Conservation (phyloP, 2,329 filamentous ascomycete species). For the Monilinia fructigena region DNA sequence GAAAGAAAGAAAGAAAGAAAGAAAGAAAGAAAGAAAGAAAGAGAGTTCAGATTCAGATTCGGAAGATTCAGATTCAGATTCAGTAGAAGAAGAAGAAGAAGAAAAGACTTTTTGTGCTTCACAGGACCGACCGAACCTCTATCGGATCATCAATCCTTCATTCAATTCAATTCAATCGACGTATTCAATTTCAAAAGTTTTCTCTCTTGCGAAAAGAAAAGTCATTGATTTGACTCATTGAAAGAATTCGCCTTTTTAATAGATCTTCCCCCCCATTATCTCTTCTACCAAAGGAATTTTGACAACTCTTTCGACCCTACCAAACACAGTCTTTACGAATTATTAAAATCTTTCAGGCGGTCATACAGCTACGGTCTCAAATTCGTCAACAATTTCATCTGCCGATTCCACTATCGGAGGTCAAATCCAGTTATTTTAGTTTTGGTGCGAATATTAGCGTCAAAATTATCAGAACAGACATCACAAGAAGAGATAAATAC, state of each 20-base stretch:
- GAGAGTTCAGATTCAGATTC: too few species aligned
- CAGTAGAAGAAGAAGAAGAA: too few species aligned
- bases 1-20: too few species aligned
- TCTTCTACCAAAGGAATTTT: slow-evolving; percentile 20
- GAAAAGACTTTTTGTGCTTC: slow-evolving; percentile 30
- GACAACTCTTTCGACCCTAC: slow-evolving; percentile 21
- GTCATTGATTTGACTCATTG: slow-evolving; percentile 33
- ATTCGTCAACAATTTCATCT: not conserved
- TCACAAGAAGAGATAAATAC: slow-evolving; percentile 26
- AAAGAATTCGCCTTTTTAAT: slow-evolving; percentile 32
- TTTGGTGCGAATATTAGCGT: slow-evolving; percentile 10
- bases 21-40: too few species aligned
- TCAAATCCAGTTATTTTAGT: slow-evolving; percentile 3
- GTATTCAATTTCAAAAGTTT: slow-evolving; percentile 13
- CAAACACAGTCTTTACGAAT: slow-evolving; percentile 29
- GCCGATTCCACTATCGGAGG: not conserved
- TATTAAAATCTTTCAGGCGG: not conserved
- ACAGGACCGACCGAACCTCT: slow-evolving; percentile 37
- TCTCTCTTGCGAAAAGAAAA: slow-evolving; percentile 3
- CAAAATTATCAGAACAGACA: slow-evolving; percentile 24
- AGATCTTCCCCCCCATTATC: slow-evolving; percentile 26
- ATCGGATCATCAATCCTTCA: slow-evolving; percentile 34
- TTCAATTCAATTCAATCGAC: slow-evolving; percentile 31
- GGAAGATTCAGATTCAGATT: too few species aligned
- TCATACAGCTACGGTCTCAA: slow-evolving; percentile 20